Evolutionary conservation across 2,329 filamentous ascomycete genomes (phyloP).

Genomic region (Botrytis pseudocinerea): DNA sequence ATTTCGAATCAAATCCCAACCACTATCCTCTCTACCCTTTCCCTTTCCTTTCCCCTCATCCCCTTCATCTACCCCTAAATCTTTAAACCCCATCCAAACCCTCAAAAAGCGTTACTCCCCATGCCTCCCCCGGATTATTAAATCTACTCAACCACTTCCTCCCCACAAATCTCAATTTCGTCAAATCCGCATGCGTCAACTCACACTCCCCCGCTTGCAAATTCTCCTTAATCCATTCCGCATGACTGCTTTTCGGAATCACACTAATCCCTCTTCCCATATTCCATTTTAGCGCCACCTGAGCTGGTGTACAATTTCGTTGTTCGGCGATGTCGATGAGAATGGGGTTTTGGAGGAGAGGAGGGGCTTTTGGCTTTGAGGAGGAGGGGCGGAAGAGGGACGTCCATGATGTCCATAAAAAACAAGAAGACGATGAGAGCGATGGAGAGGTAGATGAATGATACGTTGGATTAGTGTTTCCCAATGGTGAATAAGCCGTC

Average conservation of each 20-base stretch:
- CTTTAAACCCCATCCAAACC: constrained; percentile 4
- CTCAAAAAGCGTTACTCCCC: constrained; percentile 40
- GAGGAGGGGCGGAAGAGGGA: background rate
- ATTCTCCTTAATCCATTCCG: constrained; percentile 48
- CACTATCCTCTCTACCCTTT: background rate
- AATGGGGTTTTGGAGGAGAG: constrained; percentile 12
- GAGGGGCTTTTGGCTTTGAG: background rate
- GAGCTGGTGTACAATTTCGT: constrained; percentile 41
- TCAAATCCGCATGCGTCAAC: constrained; percentile 44
- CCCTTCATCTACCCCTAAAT: fast-evolving
- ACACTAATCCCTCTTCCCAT: constrained; percentile 49
- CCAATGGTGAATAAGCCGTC: constrained; percentile 42
- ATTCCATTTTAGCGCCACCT: constrained; percentile 51
- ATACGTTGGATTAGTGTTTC: constrained; percentile 49
- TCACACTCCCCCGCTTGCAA: constrained; percentile 50
- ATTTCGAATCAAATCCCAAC: background rate
- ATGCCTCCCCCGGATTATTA: constrained; percentile 41
- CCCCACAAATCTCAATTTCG: constrained; percentile 39
- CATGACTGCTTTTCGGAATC: constrained; percentile 53
- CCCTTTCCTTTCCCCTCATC: background rate
- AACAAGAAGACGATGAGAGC: background rate
- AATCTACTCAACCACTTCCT: constrained; percentile 40
- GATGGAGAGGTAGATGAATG: background rate
- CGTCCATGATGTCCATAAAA: background rate
- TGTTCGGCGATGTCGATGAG: background rate